These are phyloP conservation scores for Dimargaris xerosporica DNA, from an alignment of 192 early-diverging fungal genomes.

Conservation along the genomic window DNA sequence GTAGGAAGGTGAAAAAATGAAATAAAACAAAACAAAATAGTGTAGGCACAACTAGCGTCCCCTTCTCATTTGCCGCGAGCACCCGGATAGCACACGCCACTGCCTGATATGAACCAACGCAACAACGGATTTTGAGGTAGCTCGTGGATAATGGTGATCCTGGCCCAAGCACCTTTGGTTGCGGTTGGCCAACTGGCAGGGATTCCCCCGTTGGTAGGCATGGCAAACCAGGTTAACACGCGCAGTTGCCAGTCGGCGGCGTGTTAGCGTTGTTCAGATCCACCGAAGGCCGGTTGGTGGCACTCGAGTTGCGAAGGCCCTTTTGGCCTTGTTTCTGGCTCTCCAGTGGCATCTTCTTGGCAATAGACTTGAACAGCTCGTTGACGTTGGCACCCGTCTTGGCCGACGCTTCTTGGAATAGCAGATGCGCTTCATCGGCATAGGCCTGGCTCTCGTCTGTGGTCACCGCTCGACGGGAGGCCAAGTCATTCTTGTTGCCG, in stretches of 20 bases:
- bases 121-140: too few species aligned
- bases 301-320: constrained; percentile 10
- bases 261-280: neutral
- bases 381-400: constrained; percentile 45
- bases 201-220: too few species aligned
- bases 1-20: too few species aligned
- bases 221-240: constrained; percentile 17
- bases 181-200: too few species aligned
- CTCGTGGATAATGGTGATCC: too few species aligned
- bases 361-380: constrained; percentile 41
- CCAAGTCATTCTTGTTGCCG: constrained; percentile 52
- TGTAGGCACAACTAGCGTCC: too few species aligned
- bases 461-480: constrained; percentile 46
- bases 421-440: constrained; percentile 40
- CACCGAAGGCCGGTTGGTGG: constrained; percentile 6
- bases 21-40: too few species aligned
- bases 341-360: constrained; percentile 54
- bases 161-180: too few species aligned
- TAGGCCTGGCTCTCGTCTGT: constrained; percentile 49
- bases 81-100: too few species aligned
- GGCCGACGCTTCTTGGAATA: constrained; percentile 55
- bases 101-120: too few species aligned
- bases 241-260: constrained; percentile 16
- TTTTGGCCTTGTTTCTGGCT: constrained; percentile 20
- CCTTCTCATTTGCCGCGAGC: too few species aligned